phyloP scores from a whole-genome alignment of 768 basidiomycete species.

The Clathrus columnatus region DNA sequence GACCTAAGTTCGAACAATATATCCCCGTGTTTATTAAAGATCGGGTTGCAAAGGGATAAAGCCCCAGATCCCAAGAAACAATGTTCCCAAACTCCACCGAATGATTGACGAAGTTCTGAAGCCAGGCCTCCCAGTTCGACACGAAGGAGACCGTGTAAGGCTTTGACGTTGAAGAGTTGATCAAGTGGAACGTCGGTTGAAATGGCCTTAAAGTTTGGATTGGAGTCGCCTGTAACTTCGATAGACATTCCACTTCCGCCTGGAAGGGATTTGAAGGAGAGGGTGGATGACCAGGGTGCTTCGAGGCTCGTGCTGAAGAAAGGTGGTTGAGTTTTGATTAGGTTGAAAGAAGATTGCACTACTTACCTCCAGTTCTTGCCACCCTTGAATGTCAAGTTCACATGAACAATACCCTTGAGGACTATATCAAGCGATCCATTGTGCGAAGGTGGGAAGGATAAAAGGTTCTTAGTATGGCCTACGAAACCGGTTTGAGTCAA shows the following conservation, averaged over 20 bases:
- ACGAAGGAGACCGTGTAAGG: conserved; percentile 17
- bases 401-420: conserved; percentile 19
- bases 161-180: conserved; percentile 13
- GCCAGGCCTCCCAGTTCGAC: conserved; percentile 19
- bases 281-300: not conserved
- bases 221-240: not conserved
- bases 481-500: not conserved
- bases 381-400: conserved; percentile 16
- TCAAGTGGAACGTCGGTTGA: conserved; percentile 6
- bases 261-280: not conserved
- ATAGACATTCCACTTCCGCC: not conserved
- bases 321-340: not conserved
- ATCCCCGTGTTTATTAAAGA: conserved; percentile 24
- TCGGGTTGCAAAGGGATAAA: conserved; percentile 21
- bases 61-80: conserved; percentile 18
- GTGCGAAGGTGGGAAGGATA: conserved; percentile 20
- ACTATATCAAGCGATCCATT: conserved; percentile 20
- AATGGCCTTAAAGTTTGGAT: conserved; percentile 14
- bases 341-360: not conserved
- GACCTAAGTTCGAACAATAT: conserved; percentile 23
- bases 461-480: conserved; percentile 22
- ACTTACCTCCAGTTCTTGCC: not conserved
- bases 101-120: conserved; percentile 16
- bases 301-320: not conserved
- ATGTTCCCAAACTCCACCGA: conserved; percentile 23